Evolutionary conservation across 495 filamentous ascomycete species (phyloP).

Genomic region (Staphylotrichum tortipilum): DNA sequence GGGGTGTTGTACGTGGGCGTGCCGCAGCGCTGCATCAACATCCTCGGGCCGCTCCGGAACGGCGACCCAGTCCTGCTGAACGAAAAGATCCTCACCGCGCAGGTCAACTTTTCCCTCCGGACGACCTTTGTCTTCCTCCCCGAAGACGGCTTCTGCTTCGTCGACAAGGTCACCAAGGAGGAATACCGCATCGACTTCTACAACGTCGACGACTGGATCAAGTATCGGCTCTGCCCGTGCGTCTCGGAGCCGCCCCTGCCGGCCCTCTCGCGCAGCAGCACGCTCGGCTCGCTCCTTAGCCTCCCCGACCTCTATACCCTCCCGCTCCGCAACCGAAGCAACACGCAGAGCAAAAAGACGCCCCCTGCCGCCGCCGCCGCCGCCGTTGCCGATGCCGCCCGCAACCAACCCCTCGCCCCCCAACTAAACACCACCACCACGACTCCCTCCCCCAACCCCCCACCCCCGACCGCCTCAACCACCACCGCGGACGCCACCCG

Average conservation of each 20-base stretch:
- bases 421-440: slow-evolving; percentile 38
- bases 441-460: slow-evolving; percentile 28
- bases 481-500: slow-evolving; percentile 4
- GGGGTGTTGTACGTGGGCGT: slow-evolving; percentile 82
- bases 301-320: slow-evolving; percentile 30
- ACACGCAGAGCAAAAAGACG: slow-evolving; percentile 17
- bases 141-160: slow-evolving; percentile 80
- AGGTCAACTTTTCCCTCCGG: slow-evolving; percentile 89
- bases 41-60: slow-evolving; percentile 81
- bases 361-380: slow-evolving; percentile 16
- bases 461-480: slow-evolving; percentile 1
- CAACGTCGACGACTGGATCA: slow-evolving; percentile 66
- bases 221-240: slow-evolving; percentile 71
- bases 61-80: slow-evolving; percentile 86
- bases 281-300: slow-evolving; percentile 31
- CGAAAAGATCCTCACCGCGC: slow-evolving; percentile 82
- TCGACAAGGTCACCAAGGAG: slow-evolving; percentile 73
- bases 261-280: slow-evolving; percentile 25
- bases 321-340: slow-evolving; percentile 21
- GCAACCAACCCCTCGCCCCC: slow-evolving; percentile 39
- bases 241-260: slow-evolving; percentile 53
- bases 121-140: slow-evolving; percentile 81
- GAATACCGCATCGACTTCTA: slow-evolving; percentile 83
- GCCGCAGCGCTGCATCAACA: slow-evolving; percentile 80
- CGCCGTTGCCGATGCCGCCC: slow-evolving; percentile 22